These are phyloP conservation scores for Penicillium occitanis DNA, from an alignment of 2,329 filamentous ascomycete genomes.

Conservation along the genomic window DNA sequence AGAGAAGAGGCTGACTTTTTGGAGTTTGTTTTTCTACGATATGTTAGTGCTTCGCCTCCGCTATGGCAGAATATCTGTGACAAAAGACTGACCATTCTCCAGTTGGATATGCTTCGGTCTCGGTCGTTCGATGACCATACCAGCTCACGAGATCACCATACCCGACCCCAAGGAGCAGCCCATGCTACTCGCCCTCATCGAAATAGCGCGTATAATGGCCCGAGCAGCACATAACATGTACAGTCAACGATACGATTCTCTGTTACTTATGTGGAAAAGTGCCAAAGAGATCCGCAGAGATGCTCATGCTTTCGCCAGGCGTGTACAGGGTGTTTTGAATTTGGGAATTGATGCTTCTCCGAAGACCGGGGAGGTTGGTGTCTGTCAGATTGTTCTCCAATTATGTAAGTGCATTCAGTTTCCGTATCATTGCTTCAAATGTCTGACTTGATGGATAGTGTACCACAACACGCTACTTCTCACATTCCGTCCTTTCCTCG, in stretches of 20 bases:
- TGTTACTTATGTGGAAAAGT: constrained; percentile 40
- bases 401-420: constrained; percentile 35
- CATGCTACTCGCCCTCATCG: constrained; percentile 38
- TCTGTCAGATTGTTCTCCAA: constrained; percentile 43
- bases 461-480: constrained; percentile 47
- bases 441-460: constrained; percentile 31
- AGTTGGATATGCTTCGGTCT: constrained; percentile 49
- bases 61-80: neutral
- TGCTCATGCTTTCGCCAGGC: constrained; percentile 30
- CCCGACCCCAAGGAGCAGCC: constrained; percentile 40
- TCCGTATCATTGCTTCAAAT: neutral
- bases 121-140: constrained; percentile 45
- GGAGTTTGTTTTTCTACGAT: constrained; percentile 47
- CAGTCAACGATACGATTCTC: constrained; percentile 41
- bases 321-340: constrained; percentile 32
- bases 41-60: constrained; percentile 33
- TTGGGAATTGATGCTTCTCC: constrained; percentile 38
- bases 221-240: constrained; percentile 46
- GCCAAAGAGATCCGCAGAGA: constrained; percentile 36
- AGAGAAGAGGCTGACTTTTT: constrained; percentile 42
- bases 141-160: constrained; percentile 39
- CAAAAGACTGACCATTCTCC: neutral
- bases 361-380: constrained; percentile 41
- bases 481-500: constrained; percentile 48
- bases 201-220: constrained; percentile 43